Percentiles rank a stretch among this genome's conserved stretches.
These are phyloP conservation scores for Melastoma malabathricum DNA, from an alignment of 345 rosid genomes.

Conservation along the genomic window DNA sequence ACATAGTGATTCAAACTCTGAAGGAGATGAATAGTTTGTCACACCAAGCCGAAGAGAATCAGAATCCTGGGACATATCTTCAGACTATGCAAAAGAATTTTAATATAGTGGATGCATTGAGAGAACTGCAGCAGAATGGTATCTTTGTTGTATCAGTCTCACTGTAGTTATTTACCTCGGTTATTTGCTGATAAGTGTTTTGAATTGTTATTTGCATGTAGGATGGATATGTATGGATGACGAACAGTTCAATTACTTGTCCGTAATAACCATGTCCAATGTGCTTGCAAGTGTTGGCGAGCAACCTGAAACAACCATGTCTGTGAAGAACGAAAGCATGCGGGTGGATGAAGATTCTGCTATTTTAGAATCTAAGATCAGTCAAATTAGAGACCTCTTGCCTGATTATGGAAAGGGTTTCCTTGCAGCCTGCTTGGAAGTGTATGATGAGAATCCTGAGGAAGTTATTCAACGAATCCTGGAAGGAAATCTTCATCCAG, in stretches of 20 bases:
- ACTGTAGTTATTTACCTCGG: no score
- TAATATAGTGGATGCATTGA: constrained; percentile 40
- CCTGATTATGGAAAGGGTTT: constrained; percentile 81
- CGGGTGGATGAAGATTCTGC: constrained; percentile 54
- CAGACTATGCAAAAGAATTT: constrained; percentile 46
- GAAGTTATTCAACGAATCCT: constrained; percentile 93
- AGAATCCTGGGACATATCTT: constrained; percentile 35
- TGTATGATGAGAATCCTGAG: constrained; percentile 77
- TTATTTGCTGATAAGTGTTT: no score
- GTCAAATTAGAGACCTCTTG: constrained; percentile 84
- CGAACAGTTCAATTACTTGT: constrained; percentile 71
- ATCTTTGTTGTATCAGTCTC: constrained; percentile 4
- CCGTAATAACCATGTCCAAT: constrained; percentile 40
- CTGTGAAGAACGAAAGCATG: constrained; percentile 18
- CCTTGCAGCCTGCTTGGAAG: constrained; percentile 79
- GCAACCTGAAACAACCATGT: constrained; percentile 17
- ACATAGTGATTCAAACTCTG: constrained; percentile 67
- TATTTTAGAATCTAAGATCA: constrained; percentile 70
- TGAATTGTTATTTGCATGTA: constrained; percentile 15
- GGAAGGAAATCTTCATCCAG: constrained; percentile 79
- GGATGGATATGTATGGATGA: constrained; percentile 80
- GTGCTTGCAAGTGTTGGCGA: constrained; percentile 17
- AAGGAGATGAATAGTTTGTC: constrained; percentile 61
- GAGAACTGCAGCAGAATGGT: constrained; percentile 60
- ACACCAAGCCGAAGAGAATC: constrained; percentile 32